Base-by-base conservation (phyloP, 345 rosid species). In the Rhizophora apiculata region DNA sequence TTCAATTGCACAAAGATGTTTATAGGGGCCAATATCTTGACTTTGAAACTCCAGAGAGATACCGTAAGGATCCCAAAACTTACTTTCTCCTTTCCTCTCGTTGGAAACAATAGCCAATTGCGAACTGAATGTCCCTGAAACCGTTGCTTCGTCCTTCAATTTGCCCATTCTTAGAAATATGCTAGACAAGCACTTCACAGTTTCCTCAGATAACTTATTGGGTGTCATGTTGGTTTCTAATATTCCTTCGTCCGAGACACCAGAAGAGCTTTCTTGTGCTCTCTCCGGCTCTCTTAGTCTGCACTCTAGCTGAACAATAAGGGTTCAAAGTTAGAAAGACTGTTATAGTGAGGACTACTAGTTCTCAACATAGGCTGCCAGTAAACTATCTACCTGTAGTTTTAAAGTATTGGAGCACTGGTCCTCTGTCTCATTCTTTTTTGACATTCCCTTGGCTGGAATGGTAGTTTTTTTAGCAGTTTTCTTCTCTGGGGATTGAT, bases 121-220 rank as follows among this genome's bases (percentile, higher is more conserved):
- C 8, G 75, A 62, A 57, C 59, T 52, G 37, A 54, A 72, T 21
- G 43, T 59, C 63, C 29, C 64, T 6, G 27, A 56, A 55, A 82
- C 81, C 5, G 37, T 62, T 51, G 64, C 70, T 78, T 72, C 82
- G 26, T 85, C 88, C 78, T 90, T 88, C 16, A 71, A 78, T 30
- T 88, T 80, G 82, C 84, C 87, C 78, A 92, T 79, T 79, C 96
- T 87, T 43, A 68, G 21, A 76, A 95, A 79, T 72, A 92, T 88
- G 80, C 82, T 82, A 37, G 71, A 83, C 78, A 90, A 66, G 65
- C 91, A 87, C 78, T 78, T 82, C 69, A 87, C 70, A 53, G 83
- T 79, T 73, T 92, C 92, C 85, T 90, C 96, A 0, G 96, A 88
- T 72, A 92, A 70, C 73, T 82, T 86, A 79, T 95, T 90, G 21